Conservation (phyloP, 129 eudicot species). For the Mikania micrantha region DNA sequence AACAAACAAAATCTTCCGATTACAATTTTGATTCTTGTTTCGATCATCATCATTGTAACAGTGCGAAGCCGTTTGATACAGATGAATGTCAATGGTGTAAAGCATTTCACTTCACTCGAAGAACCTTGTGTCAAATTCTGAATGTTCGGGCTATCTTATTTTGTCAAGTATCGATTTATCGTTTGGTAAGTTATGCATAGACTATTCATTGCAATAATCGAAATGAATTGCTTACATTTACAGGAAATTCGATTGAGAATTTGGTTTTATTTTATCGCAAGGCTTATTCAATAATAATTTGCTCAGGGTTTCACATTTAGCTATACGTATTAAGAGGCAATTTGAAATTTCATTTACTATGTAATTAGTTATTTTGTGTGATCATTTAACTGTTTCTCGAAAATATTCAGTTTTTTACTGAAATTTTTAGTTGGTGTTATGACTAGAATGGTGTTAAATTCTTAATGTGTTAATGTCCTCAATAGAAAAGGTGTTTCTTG, state of each 20-base stretch:
- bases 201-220: neutral
- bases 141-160: neutral
- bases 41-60: neutral
- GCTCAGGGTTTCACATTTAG: neutral
- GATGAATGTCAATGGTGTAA: neutral
- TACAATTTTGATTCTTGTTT: neutral
- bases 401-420: neutral
- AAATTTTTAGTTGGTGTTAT: too few relatives aligned
- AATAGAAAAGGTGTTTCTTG: too few relatives aligned
- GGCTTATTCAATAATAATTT: neutral
- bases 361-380: neutral
- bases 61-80: neutral
- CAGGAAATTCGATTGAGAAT: neutral
- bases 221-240: neutral
- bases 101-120: too few relatives aligned
- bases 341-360: too few relatives aligned
- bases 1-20: neutral
- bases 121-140: neutral
- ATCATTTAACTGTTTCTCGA: neutral
- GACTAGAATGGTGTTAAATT: too few relatives aligned
- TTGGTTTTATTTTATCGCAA: neutral
- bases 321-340: too few relatives aligned
- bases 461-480: too few relatives aligned
- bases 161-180: neutral
- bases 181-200: neutral